Conservation (phyloP, 768 basidiomycete species). For the Tricholoma terreum region DNA sequence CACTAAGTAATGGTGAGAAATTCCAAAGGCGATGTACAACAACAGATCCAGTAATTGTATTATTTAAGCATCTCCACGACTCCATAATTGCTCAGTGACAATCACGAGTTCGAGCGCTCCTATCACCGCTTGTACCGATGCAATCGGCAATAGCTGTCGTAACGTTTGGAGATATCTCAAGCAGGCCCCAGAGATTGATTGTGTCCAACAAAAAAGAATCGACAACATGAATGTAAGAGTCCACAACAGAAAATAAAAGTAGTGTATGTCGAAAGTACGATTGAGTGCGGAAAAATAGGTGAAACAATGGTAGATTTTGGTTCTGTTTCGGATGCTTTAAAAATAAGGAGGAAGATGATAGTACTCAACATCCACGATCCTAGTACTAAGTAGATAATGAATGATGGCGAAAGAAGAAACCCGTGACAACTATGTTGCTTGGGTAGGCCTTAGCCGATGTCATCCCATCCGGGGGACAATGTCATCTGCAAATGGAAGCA, state of each 20-base stretch:
- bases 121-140: background rate
- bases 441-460: background rate
- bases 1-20: no score
- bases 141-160: background rate
- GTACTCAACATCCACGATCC: background rate
- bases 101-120: background rate
- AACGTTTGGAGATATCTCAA: background rate
- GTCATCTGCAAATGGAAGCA: slow-evolving; percentile 4
- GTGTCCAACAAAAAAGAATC: background rate
- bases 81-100: no score
- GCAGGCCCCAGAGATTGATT: background rate
- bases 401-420: background rate
- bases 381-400: background rate
- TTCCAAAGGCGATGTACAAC: no score
- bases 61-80: no score
- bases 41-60: no score
- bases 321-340: background rate
- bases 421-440: background rate
- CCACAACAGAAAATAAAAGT: background rate
- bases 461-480: background rate
- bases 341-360: background rate
- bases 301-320: background rate
- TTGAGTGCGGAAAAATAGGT: background rate
- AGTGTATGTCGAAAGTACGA: background rate
- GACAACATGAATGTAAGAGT: background rate